Evolutionary conservation across 2,329 filamentous ascomycete species (phyloP).

Genomic region (Arthrobotrys entomopaga): DNA sequence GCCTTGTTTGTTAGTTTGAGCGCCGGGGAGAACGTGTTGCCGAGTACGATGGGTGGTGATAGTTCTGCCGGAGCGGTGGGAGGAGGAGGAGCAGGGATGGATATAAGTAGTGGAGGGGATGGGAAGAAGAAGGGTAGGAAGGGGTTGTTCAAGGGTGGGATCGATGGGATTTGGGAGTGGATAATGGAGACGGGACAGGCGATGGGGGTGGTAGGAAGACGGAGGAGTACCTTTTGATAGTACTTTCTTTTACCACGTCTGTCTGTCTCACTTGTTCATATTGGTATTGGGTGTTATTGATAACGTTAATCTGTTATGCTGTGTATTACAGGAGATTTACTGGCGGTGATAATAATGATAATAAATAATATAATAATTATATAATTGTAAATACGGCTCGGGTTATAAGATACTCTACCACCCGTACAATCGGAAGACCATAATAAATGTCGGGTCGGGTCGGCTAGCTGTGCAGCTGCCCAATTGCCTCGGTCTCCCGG

Average conservation of each 20-base stretch:
- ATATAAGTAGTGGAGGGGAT: slow-evolving; percentile 60
- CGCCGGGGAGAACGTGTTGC: slow-evolving; percentile 92
- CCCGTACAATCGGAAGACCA: too few relatives aligned
- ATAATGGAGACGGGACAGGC: slow-evolving; percentile 64
- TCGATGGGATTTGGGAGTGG: slow-evolving; percentile 69
- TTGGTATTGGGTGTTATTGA: too few relatives aligned
- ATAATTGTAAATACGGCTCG: too few relatives aligned
- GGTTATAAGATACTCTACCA: too few relatives aligned
- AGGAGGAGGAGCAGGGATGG: slow-evolving; percentile 42
- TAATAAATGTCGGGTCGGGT: too few relatives aligned
- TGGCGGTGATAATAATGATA: neutral
- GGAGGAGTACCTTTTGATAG: slow-evolving; percentile 51
- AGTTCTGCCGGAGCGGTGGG: slow-evolving; percentile 60
- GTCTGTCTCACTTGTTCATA: too few relatives aligned
- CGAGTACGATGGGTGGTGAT: slow-evolving; percentile 84
- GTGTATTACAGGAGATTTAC: neutral
- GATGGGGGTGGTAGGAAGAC: slow-evolving; percentile 50
- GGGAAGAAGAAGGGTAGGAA: slow-evolving; percentile 67
- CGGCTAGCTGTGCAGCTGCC: too few relatives aligned
- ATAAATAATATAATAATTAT: too few relatives aligned
- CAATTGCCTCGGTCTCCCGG: too few relatives aligned
- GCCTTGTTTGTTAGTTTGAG: slow-evolving; percentile 93
- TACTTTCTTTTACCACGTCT: too few relatives aligned
- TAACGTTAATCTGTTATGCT: neutral
- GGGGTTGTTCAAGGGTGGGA: slow-evolving; percentile 74